Conservation (phyloP, 176 grass and related monocot genomes). For the Juncus inflexus region DNA sequence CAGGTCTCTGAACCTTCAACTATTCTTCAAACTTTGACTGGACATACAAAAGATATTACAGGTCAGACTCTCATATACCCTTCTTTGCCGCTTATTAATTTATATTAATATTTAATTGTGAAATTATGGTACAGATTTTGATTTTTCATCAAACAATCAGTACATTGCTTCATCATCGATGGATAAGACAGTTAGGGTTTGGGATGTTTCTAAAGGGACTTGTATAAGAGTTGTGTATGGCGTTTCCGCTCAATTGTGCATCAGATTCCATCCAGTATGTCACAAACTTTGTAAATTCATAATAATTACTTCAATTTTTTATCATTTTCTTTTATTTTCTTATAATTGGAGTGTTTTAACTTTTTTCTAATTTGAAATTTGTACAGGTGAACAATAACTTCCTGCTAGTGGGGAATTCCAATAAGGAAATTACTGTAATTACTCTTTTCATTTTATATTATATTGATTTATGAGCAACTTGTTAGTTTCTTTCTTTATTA, state of each 20-base stretch:
- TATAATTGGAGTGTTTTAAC: constrained; percentile 30
- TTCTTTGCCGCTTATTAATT: neutral
- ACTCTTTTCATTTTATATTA: constrained; percentile 21
- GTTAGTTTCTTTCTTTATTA: too few species aligned
- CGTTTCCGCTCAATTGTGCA: constrained; percentile 92
- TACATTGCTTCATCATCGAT: constrained; percentile 97
- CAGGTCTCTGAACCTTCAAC: constrained; percentile 82
- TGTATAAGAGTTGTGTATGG: constrained; percentile 96
- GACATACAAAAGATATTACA: constrained; percentile 97
- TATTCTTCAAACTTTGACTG: constrained; percentile 66
- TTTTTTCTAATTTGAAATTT: neutral
- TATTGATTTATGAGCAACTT: neutral
- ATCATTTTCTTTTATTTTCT: too few species aligned
- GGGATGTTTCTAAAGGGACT: constrained; percentile 86
- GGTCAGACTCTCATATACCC: constrained; percentile 34
- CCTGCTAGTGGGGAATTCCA: constrained; percentile 77
- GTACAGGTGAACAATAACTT: constrained; percentile 99
- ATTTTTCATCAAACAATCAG: constrained; percentile 99
- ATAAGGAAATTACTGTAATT: constrained; percentile 89
- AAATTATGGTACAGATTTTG: constrained; percentile 98
- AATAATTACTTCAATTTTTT: too few species aligned
- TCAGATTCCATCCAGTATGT: constrained; percentile 87
- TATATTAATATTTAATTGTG: constrained; percentile 22
- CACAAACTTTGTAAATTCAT: neutral
- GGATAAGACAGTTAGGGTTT: constrained; percentile 94